Conservation (phyloP, 495 filamentous ascomycete species). For the Aspergillus diversus region DNA sequence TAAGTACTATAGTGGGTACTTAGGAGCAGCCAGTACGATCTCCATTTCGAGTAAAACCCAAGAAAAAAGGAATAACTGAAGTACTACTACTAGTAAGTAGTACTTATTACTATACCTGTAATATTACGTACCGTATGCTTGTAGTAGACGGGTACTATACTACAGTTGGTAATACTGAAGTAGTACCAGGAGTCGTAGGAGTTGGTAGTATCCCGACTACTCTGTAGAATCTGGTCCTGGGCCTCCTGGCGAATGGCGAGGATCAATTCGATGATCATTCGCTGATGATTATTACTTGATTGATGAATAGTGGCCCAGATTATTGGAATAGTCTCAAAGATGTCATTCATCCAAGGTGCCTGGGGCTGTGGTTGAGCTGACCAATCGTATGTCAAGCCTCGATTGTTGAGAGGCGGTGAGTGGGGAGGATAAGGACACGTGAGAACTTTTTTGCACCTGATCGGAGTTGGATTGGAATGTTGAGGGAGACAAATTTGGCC, state of each 20-base stretch:
- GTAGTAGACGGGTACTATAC: not conserved
- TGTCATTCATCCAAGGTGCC: conserved; percentile 2
- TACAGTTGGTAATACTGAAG: not conserved
- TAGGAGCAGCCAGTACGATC: too few species aligned
- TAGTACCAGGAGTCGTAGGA: not conserved
- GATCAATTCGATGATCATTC: conserved; percentile 6
- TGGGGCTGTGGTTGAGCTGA: not conserved
- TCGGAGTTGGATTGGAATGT: conserved; percentile 6
- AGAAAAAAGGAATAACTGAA: not conserved
- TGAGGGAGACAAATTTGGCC: not conserved
- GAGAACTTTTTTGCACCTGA: conserved; percentile 6
- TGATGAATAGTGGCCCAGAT: not conserved
- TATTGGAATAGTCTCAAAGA: not conserved
- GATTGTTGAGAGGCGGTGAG: conserved; percentile 25
- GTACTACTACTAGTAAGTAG: too few species aligned
- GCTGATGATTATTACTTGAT: conserved; percentile 4
- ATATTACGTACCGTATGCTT: not conserved
- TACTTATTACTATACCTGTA: too few species aligned
- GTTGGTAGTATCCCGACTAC: not conserved
- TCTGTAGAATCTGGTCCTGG: not conserved
- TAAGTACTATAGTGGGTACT: too few species aligned
- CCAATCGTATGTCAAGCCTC: not conserved
- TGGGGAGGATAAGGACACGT: conserved; percentile 14
- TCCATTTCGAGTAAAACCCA: not conserved
- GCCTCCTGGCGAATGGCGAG: not conserved